Evolutionary conservation across 2,329 filamentous ascomycete species (phyloP).

Genomic region (Diaporthe citri): DNA sequence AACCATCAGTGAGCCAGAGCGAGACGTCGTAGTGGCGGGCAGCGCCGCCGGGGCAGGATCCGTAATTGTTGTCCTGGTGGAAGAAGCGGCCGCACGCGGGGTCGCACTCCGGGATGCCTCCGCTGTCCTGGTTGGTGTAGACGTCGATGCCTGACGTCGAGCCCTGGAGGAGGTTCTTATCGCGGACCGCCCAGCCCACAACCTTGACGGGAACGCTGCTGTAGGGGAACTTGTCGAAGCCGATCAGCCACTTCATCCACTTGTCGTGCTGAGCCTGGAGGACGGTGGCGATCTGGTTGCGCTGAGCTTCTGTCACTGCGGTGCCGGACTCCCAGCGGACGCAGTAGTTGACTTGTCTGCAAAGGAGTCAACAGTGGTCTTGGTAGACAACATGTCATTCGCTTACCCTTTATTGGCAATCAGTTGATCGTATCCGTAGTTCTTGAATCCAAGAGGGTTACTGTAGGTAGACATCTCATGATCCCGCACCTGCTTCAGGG

Average conservation of each 20-base stretch:
- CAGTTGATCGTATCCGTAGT: slow-evolving; percentile 8
- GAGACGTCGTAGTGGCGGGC: slow-evolving; percentile 58
- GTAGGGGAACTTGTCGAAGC: slow-evolving; percentile 20
- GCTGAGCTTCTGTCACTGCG: slow-evolving; percentile 53
- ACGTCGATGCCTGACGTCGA: slow-evolving; percentile 50
- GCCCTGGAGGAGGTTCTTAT: slow-evolving; percentile 23
- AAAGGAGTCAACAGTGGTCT: not conserved
- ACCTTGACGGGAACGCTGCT: slow-evolving; percentile 19
- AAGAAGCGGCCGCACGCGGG: slow-evolving; percentile 58
- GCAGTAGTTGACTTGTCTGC: slow-evolving; percentile 52
- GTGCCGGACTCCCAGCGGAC: slow-evolving; percentile 59
- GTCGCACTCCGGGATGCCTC: slow-evolving; percentile 57
- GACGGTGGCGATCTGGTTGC: slow-evolving; percentile 51
- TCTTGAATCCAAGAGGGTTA: slow-evolving; percentile 16
- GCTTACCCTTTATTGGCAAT: slow-evolving; percentile 18
- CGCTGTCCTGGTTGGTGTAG: slow-evolving; percentile 56
- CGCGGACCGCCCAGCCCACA: slow-evolving; percentile 3
- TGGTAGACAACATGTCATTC: too few relatives aligned
- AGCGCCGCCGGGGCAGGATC: slow-evolving; percentile 53
- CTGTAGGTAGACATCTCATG: slow-evolving; percentile 16
- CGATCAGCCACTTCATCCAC: slow-evolving; percentile 23
- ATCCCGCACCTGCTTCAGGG: slow-evolving; percentile 13
- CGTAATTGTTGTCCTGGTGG: slow-evolving; percentile 58
- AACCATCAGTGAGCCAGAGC: slow-evolving; percentile 61
- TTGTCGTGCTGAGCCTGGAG: slow-evolving; percentile 18